Base-by-base conservation (phyloP, 805 yeast species). In the Wickerhamiella kurtzmanii region DNA sequence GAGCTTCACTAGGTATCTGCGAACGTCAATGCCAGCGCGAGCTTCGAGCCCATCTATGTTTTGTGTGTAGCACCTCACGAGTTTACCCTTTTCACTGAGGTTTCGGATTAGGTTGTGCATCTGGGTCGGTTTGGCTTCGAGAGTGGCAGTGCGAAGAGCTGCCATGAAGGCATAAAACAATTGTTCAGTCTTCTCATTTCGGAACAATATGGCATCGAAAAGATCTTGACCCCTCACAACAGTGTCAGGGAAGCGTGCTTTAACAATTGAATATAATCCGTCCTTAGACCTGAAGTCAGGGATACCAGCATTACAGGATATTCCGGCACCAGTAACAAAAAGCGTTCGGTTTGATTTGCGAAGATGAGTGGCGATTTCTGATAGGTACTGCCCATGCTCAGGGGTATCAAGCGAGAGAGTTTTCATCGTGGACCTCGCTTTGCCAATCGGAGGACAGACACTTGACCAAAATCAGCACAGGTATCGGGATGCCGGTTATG, bases 261-360 rank as follows among this genome's bases (percentile, higher is more conserved):
- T 84, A 28, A 81, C 83, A 64, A 78, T 60, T 50, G 81, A 78
- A 65, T 89, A 88, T 8, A 88, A 71, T 2, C 97, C 97, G 54
- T 81, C 76, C 8, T 79, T 68, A 3, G 94, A 82, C 47, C 97
- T 72, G 61, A 88, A 88, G 61, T 89, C 97, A 2, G 98, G 98
- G 42, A 89, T 92, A 0, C 98, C 97, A 1, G 97, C 96, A 60
- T 83, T 85, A 61, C 96, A 86, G 15, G 96, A 85, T 49, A 89
- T 86, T 0, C 98, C 98, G 2, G 98, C 98, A 5, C 98, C 97
- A 0, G 96, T 87, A 46, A 88, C 68, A 3, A 83, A 71, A 18
- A 82, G 70, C n/a, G 79, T 51, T 17, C 48, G 43, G 22, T 50
- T 49, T 22, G 53, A 39, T 2, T 44, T n/a, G 18, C 50, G 48